These are phyloP conservation scores for Metarhizium brunneum DNA, from an alignment of 2,329 filamentous ascomycete species.

Conservation along the genomic window DNA sequence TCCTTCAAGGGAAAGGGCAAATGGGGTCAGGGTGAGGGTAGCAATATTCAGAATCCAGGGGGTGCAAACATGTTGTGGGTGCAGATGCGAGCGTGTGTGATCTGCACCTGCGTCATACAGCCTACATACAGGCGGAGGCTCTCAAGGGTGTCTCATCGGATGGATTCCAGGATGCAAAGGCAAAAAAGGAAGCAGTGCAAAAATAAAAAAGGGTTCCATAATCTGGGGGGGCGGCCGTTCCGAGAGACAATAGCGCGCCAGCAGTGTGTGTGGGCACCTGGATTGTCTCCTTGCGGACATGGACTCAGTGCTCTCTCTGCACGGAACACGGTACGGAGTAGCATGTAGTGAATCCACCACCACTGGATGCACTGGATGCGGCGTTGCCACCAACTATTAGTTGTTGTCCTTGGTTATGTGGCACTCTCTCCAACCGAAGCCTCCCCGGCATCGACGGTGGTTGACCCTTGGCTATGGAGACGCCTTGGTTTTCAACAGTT, in stretches of 20 bases:
- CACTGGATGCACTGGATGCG: background rate
- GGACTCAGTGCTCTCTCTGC: background rate
- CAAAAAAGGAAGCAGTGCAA: background rate
- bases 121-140: constrained; percentile 13
- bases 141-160: constrained; percentile 26
- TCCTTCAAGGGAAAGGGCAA: background rate
- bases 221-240: constrained; percentile 10
- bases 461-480: background rate
- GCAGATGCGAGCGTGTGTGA: constrained; percentile 1
- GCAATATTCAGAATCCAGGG: background rate
- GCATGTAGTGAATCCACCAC: background rate
- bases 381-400: background rate
- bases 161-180: constrained; percentile 16
- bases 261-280: constrained; percentile 1
- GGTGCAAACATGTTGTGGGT: background rate
- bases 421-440: background rate
- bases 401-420: background rate
- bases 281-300: background rate
- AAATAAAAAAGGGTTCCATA: constrained; percentile 8
- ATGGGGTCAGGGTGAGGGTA: background rate
- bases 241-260: constrained; percentile 14
- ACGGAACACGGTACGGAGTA: no score
- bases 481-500: background rate
- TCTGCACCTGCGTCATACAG: constrained; percentile 8
- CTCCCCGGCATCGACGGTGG: background rate